Percentiles rank a stretch among this genome's conserved stretches.
phyloP scores from a whole-genome alignment of 352 stramenopile species.

The Pythium grandisporangium region DNA sequence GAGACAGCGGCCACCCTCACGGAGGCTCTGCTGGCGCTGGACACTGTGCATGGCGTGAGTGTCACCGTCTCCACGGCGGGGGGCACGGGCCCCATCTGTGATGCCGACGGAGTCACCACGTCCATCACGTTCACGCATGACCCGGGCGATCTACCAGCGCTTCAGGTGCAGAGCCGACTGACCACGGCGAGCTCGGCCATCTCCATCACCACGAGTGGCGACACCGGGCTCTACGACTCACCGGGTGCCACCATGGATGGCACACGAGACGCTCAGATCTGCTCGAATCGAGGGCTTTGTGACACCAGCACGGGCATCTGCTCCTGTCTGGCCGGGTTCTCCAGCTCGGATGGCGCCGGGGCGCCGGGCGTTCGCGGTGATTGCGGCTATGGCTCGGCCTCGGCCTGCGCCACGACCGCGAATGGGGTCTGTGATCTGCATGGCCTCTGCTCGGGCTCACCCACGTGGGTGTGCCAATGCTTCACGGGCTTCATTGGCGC shows the following conservation, averaged over 20 bases:
- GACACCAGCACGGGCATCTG: slow-evolving; percentile 57
- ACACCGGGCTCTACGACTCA: slow-evolving; percentile 2
- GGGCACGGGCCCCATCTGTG: slow-evolving; percentile 20
- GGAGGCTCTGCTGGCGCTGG: slow-evolving; percentile 41
- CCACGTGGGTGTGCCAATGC: slow-evolving; percentile 52
- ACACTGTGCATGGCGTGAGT: slow-evolving; percentile 40
- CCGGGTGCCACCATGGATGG: slow-evolving; percentile 13
- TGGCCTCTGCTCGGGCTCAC: slow-evolving; percentile 30
- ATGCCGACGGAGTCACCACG: slow-evolving; percentile 21
- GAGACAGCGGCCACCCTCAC: slow-evolving; percentile 25
- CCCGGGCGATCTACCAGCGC: slow-evolving; percentile 32
- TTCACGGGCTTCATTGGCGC: slow-evolving; percentile 40
- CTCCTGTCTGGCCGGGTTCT: slow-evolving; percentile 50
- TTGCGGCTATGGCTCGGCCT: slow-evolving; percentile 25
- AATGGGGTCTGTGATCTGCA: slow-evolving; percentile 28
- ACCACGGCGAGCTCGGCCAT: slow-evolving; percentile 8
- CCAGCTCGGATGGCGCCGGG: slow-evolving; percentile 42
- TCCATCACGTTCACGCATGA: slow-evolving; percentile 71
- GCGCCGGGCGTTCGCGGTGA: slow-evolving; percentile 23
- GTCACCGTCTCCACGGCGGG: slow-evolving; percentile 12
- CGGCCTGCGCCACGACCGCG: slow-evolving; percentile 25
- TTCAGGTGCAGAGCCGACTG: slow-evolving; percentile 41
- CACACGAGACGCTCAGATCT: slow-evolving; percentile 56
- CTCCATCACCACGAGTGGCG: slow-evolving; percentile 3
- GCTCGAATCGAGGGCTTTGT: slow-evolving; percentile 76